phyloP scores from a whole-genome alignment of 768 basidiomycete genomes.

The Suillus paluster region DNA sequence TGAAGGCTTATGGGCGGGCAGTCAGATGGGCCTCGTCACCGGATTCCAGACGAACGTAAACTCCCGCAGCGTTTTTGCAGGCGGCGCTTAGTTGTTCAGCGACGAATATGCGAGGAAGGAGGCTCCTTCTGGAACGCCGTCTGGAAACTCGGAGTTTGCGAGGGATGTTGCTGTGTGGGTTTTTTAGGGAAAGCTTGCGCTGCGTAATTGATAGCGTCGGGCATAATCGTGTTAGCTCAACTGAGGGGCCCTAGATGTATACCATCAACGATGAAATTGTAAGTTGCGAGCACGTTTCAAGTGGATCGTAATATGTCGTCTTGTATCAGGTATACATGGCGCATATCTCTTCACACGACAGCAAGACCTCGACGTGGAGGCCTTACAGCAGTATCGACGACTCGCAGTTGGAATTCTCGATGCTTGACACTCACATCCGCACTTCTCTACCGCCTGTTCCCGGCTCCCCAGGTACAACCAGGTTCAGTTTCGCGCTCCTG shows the following conservation, averaged over 20 bases:
- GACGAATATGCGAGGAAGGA: too few species aligned
- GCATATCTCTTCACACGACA: slow-evolving; percentile 70
- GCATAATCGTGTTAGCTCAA: slow-evolving; percentile 73
- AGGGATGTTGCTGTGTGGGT: slow-evolving; percentile 85
- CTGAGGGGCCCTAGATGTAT: slow-evolving; percentile 70
- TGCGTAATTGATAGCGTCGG: slow-evolving; percentile 76
- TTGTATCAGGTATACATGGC: slow-evolving; percentile 67
- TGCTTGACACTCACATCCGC: slow-evolving; percentile 98
- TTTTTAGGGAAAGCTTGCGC: slow-evolving; percentile 84
- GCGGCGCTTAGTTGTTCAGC: slow-evolving; percentile 78
- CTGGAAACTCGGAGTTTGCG: slow-evolving; percentile 78
- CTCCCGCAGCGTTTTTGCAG: slow-evolving; percentile 79
- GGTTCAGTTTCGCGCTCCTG: slow-evolving; percentile 87
- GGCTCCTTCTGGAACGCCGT: slow-evolving; percentile 58
- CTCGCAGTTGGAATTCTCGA: slow-evolving; percentile 94
- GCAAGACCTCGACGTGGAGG: slow-evolving; percentile 61
- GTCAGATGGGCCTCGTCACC: slow-evolving; percentile 75
- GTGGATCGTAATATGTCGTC: slow-evolving; percentile 9
- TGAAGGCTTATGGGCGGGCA: too few species aligned
- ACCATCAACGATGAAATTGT: slow-evolving; percentile 88
- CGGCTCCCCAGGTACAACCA: slow-evolving; percentile 65
- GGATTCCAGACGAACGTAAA: slow-evolving; percentile 88
- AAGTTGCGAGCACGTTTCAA: slow-evolving; percentile 22
- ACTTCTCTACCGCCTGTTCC: too few species aligned
- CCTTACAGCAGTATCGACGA: slow-evolving; percentile 76